phyloP scores from a whole-genome alignment of 768 basidiomycete species.

The Termitomyces sp. region DNA sequence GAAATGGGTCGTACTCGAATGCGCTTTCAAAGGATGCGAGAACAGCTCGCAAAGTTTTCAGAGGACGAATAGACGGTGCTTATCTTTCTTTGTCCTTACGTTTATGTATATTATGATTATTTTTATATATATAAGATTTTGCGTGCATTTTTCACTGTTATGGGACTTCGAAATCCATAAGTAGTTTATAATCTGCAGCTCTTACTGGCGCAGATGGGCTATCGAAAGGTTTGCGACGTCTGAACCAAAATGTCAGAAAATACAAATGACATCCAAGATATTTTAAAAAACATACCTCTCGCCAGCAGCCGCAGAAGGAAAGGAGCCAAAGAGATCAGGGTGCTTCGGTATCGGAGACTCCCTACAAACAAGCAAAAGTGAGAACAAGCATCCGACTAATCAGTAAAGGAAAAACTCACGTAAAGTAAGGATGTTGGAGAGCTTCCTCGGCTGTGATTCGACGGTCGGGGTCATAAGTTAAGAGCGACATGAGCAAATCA shows the following conservation, averaged over 20 bases:
- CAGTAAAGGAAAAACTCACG: constrained; percentile 37
- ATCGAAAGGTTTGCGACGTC: constrained; percentile 71
- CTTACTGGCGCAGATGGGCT: constrained; percentile 79
- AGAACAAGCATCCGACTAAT: not conserved
- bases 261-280: not conserved
- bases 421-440: constrained; percentile 86
- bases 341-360: constrained; percentile 96
- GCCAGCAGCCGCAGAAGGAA: constrained; percentile 93
- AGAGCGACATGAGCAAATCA: constrained; percentile 73
- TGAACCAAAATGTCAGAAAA: constrained; percentile 21
- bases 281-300: constrained; percentile 70
- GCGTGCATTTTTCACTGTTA: constrained; percentile 19
- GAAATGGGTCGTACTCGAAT: constrained; percentile 62
- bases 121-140: not conserved
- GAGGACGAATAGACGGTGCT: constrained; percentile 15
- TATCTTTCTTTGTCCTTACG: too few species aligned
- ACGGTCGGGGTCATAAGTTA: constrained; percentile 85
- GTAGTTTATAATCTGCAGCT: constrained; percentile 59
- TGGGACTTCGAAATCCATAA: constrained; percentile 56
- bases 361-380: constrained; percentile 30
- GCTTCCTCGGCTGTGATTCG: constrained; percentile 91
- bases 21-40: constrained; percentile 67
- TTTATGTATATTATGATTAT: not conserved
- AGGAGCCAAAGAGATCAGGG: constrained; percentile 91
- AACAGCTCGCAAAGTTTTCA: constrained; percentile 32